A percentile compares a stretch with the other conserved stretches of the same genome.
Conservation (phyloP, 805 yeast genomes). For the Sugiyamaella mastotermitis region DNA sequence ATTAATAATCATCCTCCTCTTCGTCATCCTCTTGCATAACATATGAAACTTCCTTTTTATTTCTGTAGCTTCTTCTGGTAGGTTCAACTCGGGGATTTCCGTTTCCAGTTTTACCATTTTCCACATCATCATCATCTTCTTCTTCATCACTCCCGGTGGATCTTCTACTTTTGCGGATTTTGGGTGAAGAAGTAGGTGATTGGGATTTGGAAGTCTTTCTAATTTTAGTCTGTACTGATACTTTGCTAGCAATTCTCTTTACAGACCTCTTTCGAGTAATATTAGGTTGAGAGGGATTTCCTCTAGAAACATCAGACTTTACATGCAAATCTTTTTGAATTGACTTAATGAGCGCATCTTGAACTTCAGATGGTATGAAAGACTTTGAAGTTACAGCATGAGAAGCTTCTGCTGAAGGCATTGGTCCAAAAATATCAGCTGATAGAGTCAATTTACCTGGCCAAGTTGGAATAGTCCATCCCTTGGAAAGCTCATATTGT, state of each 20-base stretch:
- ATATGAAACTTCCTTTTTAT: conserved; percentile 8
- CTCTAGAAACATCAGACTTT: too few species aligned
- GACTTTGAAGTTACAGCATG: conserved; percentile 48
- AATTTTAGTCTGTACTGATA: too few species aligned
- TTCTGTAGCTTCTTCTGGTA: background rate
- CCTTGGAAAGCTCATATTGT: conserved; percentile 47
- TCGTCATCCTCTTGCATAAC: conserved; percentile 14
- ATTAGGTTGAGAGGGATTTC: too few species aligned
- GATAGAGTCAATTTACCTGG: conserved; percentile 73
- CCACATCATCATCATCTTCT: too few species aligned
- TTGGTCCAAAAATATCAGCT: conserved; percentile 61
- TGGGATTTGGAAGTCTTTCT: too few species aligned
- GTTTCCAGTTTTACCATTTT: too few species aligned
- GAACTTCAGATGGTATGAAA: conserved; percentile 36
- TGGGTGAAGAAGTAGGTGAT: too few species aligned
- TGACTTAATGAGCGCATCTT: background rate
- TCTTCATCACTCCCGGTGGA: too few species aligned
- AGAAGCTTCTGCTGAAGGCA: conserved; percentile 52
- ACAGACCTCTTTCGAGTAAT: too few species aligned
- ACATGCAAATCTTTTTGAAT: background rate
- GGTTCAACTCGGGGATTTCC: too few species aligned
- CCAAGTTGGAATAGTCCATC: conserved; percentile 73
- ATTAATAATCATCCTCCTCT: conserved; percentile 7
- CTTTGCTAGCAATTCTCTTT: too few species aligned
- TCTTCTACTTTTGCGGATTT: too few species aligned